Base-by-base conservation (phyloP, 2,329 filamentous ascomycete species). In the Talaromyces sp. region DNA sequence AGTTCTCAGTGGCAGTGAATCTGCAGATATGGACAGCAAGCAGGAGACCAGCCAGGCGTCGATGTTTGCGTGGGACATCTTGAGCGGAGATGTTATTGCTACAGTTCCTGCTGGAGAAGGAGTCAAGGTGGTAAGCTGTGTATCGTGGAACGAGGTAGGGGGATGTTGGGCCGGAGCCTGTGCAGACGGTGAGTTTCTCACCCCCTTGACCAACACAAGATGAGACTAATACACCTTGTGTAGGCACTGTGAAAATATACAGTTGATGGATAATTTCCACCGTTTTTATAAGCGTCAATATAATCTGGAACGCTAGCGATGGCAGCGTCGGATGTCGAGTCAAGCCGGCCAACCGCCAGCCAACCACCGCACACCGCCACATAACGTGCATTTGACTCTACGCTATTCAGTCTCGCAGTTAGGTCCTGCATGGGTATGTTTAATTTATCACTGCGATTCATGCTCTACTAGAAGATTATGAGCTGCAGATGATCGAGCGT, bases 1-100 rank as follows among this genome's bases (percentile, higher is more conserved):
- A 56, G 91, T 95, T 1, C 70, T 97, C 3, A 89, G 87, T 57
- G 94, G 94, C 7, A 92, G 92, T 69, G 93, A 97, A 75, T 81
- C 84, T 12, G 64, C 56, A 12, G 61, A 65, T 57, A 60, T 62
- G 53, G 63, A 62, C 27, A 66, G 69, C 55, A 65, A 63, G 1
- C 65, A 63, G 27, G 59, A 47, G 9, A 50, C 42, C 7, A 61
- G 57, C 2, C 67, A 75, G 50, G 75, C 75, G 4, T 67, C 67
- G 57, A 70, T 76, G 4, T 77, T 78, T 66, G 91, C 87, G 1
- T 98, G 94, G 94, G 92, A 97, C 77, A 78, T 96, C 23, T 73
- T 96, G 60, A 89, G 84, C 5, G 93, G 91, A 1, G 84, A 87
- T 60, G 72, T 90, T 57, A 80, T 86, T 62, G 85, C 89, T 34